A percentile compares a stretch with the other conserved stretches of the same genome.
These are phyloP conservation scores for Corrigiola litoralis DNA, from an alignment of 179 eudicot species.

Conservation along the genomic window DNA sequence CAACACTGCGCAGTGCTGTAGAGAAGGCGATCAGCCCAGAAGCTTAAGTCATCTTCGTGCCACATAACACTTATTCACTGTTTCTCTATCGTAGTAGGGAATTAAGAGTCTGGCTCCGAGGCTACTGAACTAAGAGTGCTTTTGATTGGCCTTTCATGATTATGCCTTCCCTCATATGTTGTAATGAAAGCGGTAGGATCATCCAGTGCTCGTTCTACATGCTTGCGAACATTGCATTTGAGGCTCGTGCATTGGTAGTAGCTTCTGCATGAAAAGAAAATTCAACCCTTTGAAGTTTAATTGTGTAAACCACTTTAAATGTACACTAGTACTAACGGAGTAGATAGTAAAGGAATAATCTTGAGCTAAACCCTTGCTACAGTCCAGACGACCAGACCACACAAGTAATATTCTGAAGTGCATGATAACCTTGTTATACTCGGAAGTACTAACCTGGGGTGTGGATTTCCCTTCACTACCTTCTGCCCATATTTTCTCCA, in stretches of 20 bases:
- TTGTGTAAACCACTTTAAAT: background rate
- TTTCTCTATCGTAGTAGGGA: background rate
- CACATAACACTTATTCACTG: background rate
- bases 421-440: too few relatives aligned
- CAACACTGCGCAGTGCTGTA: too few relatives aligned
- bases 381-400: background rate
- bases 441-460: slow-evolving; percentile 65
- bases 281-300: too few relatives aligned
- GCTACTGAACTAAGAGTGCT: background rate
- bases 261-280: slow-evolving; percentile 48
- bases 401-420: background rate
- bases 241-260: slow-evolving; percentile 80
- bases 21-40: too few relatives aligned
- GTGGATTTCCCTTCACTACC: slow-evolving; percentile 78
- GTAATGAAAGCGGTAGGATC: slow-evolving; percentile 77
- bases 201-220: slow-evolving; percentile 79
- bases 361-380: too few relatives aligned
- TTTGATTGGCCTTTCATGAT: slow-evolving; percentile 41
- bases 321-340: too few relatives aligned
- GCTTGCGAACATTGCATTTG: slow-evolving; percentile 79
- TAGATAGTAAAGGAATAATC: too few relatives aligned
- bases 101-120: slow-evolving; percentile 7
- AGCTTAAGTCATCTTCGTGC: background rate
- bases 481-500: slow-evolving; percentile 97
- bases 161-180: slow-evolving; percentile 86